A percentile compares a stretch with the other conserved stretches of the same genome.
Evolutionary conservation across 306 rosid species (phyloP).

Genomic region (Canavalia gladiata): DNA sequence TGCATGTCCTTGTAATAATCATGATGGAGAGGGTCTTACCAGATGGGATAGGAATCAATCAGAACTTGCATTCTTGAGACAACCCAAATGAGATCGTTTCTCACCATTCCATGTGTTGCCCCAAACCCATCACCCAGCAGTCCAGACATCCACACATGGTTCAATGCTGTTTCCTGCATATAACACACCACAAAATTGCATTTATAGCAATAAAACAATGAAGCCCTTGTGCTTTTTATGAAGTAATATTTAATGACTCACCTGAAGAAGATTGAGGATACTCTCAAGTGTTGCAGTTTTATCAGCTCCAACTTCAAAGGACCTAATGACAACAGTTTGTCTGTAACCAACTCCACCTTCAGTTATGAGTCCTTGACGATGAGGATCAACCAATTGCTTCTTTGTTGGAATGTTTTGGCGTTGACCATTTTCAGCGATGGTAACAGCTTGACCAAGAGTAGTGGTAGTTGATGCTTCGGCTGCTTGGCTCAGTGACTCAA

Average conservation of each 20-base stretch:
- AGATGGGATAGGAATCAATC: constrained; percentile 82
- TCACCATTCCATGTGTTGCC: constrained; percentile 94
- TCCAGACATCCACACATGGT: constrained; percentile 98
- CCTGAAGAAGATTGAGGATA: constrained; percentile 91
- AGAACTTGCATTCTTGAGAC: constrained; percentile 93
- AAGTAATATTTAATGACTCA: constrained; percentile 26
- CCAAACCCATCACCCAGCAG: constrained; percentile 94
- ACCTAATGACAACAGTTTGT: constrained; percentile 85
- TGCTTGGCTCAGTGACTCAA: constrained; percentile 52
- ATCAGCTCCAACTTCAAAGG: constrained; percentile 95
- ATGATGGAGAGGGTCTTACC: constrained; percentile 58
- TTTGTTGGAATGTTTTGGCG: constrained; percentile 85
- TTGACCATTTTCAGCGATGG: constrained; percentile 55
- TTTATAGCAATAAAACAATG: constrained; percentile 15
- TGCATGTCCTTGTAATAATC: constrained; percentile 5
- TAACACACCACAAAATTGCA: not conserved
- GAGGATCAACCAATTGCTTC: constrained; percentile 79
- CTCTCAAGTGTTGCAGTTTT: constrained; percentile 92
- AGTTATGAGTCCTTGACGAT: constrained; percentile 76
- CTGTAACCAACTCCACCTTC: constrained; percentile 89
- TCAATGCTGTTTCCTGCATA: constrained; percentile 88
- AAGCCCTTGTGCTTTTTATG: not conserved
- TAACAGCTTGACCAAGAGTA: constrained; percentile 40
- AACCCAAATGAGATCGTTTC: constrained; percentile 90
- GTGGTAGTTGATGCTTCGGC: constrained; percentile 45